These are phyloP conservation scores for Globisporangium paddicum DNA, from an alignment of 352 stramenopile genomes.

Conservation along the genomic window DNA sequence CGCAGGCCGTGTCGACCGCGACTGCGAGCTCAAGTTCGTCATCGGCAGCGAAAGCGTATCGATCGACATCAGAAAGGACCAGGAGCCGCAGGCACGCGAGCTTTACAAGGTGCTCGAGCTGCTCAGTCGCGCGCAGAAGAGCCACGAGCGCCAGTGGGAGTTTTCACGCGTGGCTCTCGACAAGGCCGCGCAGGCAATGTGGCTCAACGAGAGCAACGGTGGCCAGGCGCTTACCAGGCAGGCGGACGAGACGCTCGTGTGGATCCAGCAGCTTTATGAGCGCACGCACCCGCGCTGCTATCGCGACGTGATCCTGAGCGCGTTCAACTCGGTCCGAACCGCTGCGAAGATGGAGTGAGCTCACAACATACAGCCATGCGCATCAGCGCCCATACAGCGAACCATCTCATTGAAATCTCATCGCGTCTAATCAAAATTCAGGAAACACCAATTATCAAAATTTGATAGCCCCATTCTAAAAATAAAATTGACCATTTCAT, in stretches of 20 bases:
- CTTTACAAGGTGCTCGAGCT: constrained; percentile 42
- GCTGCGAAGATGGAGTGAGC: constrained; percentile 25
- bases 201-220: constrained; percentile 21
- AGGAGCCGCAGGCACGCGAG: constrained; percentile 21
- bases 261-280: constrained; percentile 26
- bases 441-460: too few species aligned
- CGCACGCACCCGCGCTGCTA: constrained; percentile 34
- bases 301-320: constrained; percentile 25
- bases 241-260: constrained; percentile 27
- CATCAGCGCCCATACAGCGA: too few species aligned
- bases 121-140: constrained; percentile 28
- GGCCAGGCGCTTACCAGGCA: constrained; percentile 29
- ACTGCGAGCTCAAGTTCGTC: constrained; percentile 38
- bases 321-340: constrained; percentile 28
- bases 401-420: too few species aligned
- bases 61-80: constrained; percentile 24
- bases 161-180: constrained; percentile 28
- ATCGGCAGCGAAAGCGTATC: constrained; percentile 21
- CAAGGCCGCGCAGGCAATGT: constrained; percentile 32
- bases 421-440: too few species aligned
- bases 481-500: too few species aligned
- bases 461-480: too few species aligned
- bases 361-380: too few species aligned
- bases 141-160: constrained; percentile 33
- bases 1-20: constrained; percentile 37